Conservation (phyloP, 345 rosid species). For the Populus pruinosa region DNA sequence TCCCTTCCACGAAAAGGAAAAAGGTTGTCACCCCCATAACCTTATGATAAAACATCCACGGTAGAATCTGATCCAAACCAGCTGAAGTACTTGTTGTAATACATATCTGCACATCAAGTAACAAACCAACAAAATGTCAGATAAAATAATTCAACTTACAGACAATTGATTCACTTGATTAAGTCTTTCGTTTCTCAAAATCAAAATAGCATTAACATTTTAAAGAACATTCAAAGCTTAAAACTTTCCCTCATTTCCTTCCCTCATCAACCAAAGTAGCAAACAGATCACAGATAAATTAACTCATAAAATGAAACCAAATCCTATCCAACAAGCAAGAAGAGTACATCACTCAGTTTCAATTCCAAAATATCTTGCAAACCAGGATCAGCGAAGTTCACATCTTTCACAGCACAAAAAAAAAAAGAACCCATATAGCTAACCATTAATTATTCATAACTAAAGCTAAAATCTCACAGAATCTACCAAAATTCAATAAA, state of each 20-base stretch:
- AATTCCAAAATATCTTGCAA: background rate
- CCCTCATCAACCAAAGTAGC: background rate
- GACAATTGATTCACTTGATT: background rate
- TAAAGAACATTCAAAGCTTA: background rate
- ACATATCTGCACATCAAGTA: constrained; percentile 50
- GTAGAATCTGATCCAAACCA: constrained; percentile 75
- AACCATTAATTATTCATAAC: background rate
- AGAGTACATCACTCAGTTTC: background rate
- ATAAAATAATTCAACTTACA: background rate
- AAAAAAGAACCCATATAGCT: background rate
- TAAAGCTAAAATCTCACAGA: background rate
- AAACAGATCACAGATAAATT: background rate
- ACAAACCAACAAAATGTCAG: background rate
- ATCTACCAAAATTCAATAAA: background rate
- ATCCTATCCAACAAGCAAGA: background rate
- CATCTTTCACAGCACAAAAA: background rate
- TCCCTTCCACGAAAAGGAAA: constrained; percentile 90
- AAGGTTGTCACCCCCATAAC: constrained; percentile 76
- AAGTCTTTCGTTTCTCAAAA: background rate
- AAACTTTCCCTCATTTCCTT: background rate
- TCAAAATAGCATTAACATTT: background rate
- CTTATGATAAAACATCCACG: constrained; percentile 88
- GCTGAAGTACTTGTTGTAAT: constrained; percentile 87
- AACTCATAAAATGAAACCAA: background rate
- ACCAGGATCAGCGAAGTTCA: constrained; percentile 1